phyloP scores from a whole-genome alignment of 1,139 yeast genomes.

The Debaryomyces nepalensis region DNA sequence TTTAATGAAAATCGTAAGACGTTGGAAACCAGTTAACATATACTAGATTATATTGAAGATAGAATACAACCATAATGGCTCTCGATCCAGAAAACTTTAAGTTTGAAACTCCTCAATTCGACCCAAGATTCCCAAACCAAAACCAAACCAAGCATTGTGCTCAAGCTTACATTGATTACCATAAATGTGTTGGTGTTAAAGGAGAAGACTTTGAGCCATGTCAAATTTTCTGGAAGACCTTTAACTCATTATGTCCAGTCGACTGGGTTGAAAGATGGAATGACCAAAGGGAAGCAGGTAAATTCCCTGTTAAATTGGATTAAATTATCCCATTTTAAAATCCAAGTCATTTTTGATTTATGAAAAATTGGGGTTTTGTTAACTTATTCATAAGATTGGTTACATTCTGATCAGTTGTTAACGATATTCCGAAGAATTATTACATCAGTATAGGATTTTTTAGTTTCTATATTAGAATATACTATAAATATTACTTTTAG shows the following conservation, averaged over 20 bases:
- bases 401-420: not conserved
- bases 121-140: constrained; percentile 93
- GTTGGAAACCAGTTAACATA: constrained; percentile 7
- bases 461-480: constrained; percentile 8
- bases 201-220: constrained; percentile 99
- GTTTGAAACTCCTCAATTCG: constrained; percentile 84
- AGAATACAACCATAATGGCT: constrained; percentile 35
- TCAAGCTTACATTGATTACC: constrained; percentile 97
- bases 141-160: constrained; percentile 99
- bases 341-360: constrained; percentile 4
- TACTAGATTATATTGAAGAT: constrained; percentile 6
- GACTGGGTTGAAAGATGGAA: constrained; percentile 97
- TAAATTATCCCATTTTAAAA: constrained; percentile 15
- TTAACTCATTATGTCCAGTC: constrained; percentile 87
- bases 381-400: not conserved
- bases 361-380: constrained; percentile 5
- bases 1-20: constrained; percentile 17
- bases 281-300: constrained; percentile 78
- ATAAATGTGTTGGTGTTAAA: constrained; percentile 93
- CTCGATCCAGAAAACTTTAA: constrained; percentile 52
- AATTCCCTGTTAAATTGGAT: constrained; percentile 49
- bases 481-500: constrained; percentile 6
- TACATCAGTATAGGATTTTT: constrained; percentile 7
- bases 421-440: not conserved
- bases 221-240: constrained; percentile 90